phyloP scores from a whole-genome alignment of 257 asterid species.

The Penstemon barbatus region DNA sequence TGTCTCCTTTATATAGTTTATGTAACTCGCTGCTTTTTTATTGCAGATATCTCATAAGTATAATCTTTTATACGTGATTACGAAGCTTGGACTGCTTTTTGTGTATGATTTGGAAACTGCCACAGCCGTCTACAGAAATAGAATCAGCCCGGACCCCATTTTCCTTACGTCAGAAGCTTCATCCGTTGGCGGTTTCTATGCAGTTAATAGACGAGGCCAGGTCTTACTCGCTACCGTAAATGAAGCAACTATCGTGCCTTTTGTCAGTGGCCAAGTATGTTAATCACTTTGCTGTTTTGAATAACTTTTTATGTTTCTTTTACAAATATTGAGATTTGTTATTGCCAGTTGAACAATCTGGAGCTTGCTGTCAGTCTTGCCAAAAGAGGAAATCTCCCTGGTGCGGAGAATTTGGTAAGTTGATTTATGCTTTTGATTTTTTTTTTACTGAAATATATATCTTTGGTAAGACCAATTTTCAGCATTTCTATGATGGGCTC shows the following conservation, averaged over 20 bases:
- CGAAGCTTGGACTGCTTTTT: conserved; percentile 70
- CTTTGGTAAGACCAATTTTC: background rate
- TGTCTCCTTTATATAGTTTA: background rate
- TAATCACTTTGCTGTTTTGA: conserved; percentile 2
- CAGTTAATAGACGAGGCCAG: conserved; percentile 91
- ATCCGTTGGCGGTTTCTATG: conserved; percentile 87
- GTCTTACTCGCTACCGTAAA: conserved; percentile 91
- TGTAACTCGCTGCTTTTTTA: conserved; percentile 11
- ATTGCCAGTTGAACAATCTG: conserved; percentile 74
- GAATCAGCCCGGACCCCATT: conserved; percentile 96
- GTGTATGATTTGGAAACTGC: conserved; percentile 77
- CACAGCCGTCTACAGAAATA: conserved; percentile 83
- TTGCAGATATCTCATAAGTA: conserved; percentile 76
- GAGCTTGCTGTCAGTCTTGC: conserved; percentile 98
- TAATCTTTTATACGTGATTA: conserved; percentile 61
- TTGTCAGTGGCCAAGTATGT: conserved; percentile 93
- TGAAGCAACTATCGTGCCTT: conserved; percentile 84
- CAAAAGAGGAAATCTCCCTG: conserved; percentile 95
- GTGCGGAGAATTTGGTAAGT: conserved; percentile 92
- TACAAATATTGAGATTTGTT: conserved; percentile 28
- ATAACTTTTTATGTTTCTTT: background rate
- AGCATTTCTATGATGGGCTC: background rate
- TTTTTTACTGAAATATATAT: background rate
- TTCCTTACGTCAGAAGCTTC: conserved; percentile 89
- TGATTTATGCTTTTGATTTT: conserved; percentile 3